Base-by-base conservation (phyloP, 1,139 yeast species). In the Debaryomyces sp. region DNA sequence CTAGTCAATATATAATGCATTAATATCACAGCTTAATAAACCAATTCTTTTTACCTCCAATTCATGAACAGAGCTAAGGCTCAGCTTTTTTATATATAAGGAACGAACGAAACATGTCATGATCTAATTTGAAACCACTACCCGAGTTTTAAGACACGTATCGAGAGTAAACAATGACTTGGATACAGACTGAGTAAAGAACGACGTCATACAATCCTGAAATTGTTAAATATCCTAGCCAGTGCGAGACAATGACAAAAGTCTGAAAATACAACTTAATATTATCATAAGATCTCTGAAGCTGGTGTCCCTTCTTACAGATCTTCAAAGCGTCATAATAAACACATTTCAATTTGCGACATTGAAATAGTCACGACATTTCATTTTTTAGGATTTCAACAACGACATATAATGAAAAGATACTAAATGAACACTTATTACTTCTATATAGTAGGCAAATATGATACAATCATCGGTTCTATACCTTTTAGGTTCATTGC, bases 401-500 rank as follows among this genome's bases (percentile, higher is more conserved):
- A 6, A 27, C 42, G 42, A 39, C 34, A 39, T 39, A 27, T 18
- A 23, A 15, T 37, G 41, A 15, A 37, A 17, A 37, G 41, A 24
- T 13, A 13, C 13, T 5, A 15, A 15, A 32, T 17, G 6, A 32
- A 32, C 21, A 17, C 9, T 18, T 18, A 18, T 18, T 15, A 32
- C 18, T 17, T 32, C 21, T 17, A 4, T 8, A 13, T 15, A 17
- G 2, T 17, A 17, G 10, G 27, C 13, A n/a, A 30, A 18, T 13
- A 44, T 32, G 43, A 33, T 39, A 22, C 13, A 26, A n/a, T 32
- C 47, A 26, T n/a, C 30, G 18, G 22, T 36, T 12, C 37, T 41
- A 15, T 46, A 67, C 50, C 46, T 66, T 18, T 42, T 72, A 2
- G 80, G 81, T 1, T 46, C 59, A n/a, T 45, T 68, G 17, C 55